Conservation (phyloP, 176 grass and related monocot species). For the Oryza australiensis region DNA sequence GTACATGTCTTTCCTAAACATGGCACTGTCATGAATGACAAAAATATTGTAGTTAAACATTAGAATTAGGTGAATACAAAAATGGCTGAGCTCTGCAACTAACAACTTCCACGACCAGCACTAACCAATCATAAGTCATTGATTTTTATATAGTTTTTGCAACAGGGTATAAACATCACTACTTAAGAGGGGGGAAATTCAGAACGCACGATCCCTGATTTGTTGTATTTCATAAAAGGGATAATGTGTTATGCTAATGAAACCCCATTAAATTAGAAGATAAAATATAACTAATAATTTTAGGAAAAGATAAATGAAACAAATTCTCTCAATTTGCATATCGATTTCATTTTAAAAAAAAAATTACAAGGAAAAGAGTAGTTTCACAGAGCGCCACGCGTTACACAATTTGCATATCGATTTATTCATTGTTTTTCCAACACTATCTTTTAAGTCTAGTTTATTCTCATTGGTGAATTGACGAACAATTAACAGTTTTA, state of each 20-base stretch:
- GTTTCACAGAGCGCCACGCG: background rate
- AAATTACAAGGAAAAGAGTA: background rate
- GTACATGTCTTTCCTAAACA: conserved; percentile 9
- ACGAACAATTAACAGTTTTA: background rate
- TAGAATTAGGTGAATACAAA: background rate
- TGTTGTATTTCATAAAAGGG: background rate
- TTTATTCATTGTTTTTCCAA: background rate
- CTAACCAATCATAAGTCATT: background rate
- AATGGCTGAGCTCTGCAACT: conserved; percentile 18
- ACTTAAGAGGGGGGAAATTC: background rate
- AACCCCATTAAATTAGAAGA: background rate
- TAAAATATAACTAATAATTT: background rate
- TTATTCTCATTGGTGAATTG: background rate
- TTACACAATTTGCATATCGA: background rate
- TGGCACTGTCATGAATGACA: background rate
- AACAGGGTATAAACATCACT: background rate
- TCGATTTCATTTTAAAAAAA: no score
- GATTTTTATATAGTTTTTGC: background rate
- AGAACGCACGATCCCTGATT: background rate
- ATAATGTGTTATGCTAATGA: background rate
- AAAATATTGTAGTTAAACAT: background rate
- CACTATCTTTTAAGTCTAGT: background rate
- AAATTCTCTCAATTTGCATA: background rate
- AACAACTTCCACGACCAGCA: background rate
- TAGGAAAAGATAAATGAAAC: no score